Base-by-base conservation (phyloP, 1,284 basidiomycete species). In the Coriolopsis trogii region DNA sequence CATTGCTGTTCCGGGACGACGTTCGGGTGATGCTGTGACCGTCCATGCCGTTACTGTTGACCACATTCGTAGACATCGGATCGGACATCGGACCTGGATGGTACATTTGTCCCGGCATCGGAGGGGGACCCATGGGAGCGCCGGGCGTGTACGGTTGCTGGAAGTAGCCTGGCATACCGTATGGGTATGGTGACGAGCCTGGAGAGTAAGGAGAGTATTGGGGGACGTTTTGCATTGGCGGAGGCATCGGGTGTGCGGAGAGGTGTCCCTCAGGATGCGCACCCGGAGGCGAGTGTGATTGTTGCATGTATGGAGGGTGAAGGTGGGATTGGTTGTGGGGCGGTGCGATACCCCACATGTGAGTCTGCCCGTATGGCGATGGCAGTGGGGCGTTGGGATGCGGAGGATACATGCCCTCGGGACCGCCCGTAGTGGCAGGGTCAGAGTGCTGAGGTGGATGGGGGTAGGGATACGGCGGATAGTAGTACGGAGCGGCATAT, bases 111-210 rank as follows among this genome's bases (percentile, higher is more conserved):
- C 58, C 65, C 9, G 62, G 59, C 41, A 67, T 58, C 10, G 33
- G 61, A 5, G 68, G 62, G 43, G 71, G 65, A 67, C 44, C 78
- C 78, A 52, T 73, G 67, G 18, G 72, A 67, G 67, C 37, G 64
- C 65, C 47, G 41, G 46, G 54, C 47, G 41, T 49, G 33, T 52
- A 58, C 0, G 50, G 61, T 4, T 65, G 68, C 5, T 75, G 72
- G 61, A 78, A 81, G 52, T 82, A 85, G 12, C 71, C 63, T 4
- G 73, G 70, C 55, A 76, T 65, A 5, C 79, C 70, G 62, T 81
- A 83, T 39, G 73, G 73, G 49, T 73, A 73, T 13, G 71, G 63
- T 7, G 71, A 64, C 1, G 64, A 60, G 12, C 71, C 66, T 8
- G 69, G 69, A 24, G 69, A 65, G 53, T 75, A 81, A 0, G 70